Conservation (phyloP, 164 flowering plant species). For the Houttuynia cordata region DNA sequence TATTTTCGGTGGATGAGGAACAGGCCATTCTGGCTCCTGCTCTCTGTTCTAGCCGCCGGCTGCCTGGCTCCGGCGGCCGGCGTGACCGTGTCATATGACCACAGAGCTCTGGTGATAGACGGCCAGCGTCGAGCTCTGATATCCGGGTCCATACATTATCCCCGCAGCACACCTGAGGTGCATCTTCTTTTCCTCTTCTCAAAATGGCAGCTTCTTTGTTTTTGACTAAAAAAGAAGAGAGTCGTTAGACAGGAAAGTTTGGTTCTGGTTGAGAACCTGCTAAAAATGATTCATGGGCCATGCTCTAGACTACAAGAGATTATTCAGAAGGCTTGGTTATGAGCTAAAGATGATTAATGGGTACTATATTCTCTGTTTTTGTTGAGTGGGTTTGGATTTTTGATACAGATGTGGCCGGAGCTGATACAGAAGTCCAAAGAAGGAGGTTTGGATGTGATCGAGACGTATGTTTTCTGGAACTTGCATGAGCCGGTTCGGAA, state of each 20-base stretch:
- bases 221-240: too few species aligned
- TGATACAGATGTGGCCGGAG: slow-evolving; percentile 91
- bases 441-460: slow-evolving; percentile 88
- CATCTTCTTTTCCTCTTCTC: background rate
- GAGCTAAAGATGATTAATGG: background rate
- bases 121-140: slow-evolving; percentile 59
- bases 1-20: background rate
- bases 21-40: background rate
- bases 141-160: slow-evolving; percentile 94
- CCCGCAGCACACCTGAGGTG: slow-evolving; percentile 95
- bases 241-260: too few species aligned
- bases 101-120: slow-evolving; percentile 60
- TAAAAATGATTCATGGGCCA: background rate
- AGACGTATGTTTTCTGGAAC: slow-evolving; percentile 95
- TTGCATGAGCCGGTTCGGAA: slow-evolving; percentile 67
- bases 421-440: slow-evolving; percentile 84
- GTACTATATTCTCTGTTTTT: background rate
- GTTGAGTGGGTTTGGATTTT: background rate
- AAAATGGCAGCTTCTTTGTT: too few species aligned
- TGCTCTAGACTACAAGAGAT: too few species aligned
- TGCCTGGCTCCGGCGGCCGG: slow-evolving; percentile 1
- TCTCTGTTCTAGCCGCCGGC: background rate
- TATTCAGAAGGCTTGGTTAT: too few species aligned
- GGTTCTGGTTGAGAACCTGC: too few species aligned
- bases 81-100: slow-evolving; percentile 50